Evolutionary conservation across 257 asterid species (phyloP), one percentile per base, ranked within the genome.

Genomic region (Forsythia suspensa): DNA sequence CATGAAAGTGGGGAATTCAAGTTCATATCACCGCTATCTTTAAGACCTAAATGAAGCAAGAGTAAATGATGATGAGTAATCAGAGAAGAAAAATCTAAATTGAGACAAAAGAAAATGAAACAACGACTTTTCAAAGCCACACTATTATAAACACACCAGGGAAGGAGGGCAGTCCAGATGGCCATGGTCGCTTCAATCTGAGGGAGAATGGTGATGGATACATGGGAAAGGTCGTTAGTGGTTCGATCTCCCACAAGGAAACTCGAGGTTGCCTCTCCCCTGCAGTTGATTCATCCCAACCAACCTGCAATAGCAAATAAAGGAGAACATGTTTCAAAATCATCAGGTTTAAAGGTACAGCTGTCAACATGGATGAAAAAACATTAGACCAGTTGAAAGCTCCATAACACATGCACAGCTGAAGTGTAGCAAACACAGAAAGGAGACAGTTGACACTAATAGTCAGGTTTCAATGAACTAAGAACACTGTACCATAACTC

Each of bases 281-380:
- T 9, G 98, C 97, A 75, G 97, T 94, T 78, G 98, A 94, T 84
- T 94, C 98, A 83, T 94, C 98, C 98, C 98, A 92, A 48, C 98
- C 98, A 44, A 94, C 97, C 98, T 94, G 89, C 85, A 85, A 13
- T 66, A 76, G 66, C 51, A 76, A 46, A 73, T 34, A 72, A 15
- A 76, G 61, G 77, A 67, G 21, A 70, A 41, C 75, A 46, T 4
- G 7, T 18, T 38, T 44, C 21, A 13, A 68, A 72, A 39, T 18
- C 41, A 43, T 42, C 39, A 34, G 70, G 70, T 29, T 21, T 21
- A 4, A 10, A 3, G 18, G 13, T 63, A 9, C 10, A n/a, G 38
- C 16, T 63, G 39, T 4, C 40, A 63, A 10, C 16, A 10, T 63
- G 3, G 39, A 63, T 8, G 2, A 24, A 63, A 29, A 10, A 24